Percentiles rank a stretch among this genome's conserved stretches.
These are phyloP conservation scores for Chaetomium fimeti DNA, from an alignment of 495 filamentous ascomycete genomes.

Conservation along the genomic window DNA sequence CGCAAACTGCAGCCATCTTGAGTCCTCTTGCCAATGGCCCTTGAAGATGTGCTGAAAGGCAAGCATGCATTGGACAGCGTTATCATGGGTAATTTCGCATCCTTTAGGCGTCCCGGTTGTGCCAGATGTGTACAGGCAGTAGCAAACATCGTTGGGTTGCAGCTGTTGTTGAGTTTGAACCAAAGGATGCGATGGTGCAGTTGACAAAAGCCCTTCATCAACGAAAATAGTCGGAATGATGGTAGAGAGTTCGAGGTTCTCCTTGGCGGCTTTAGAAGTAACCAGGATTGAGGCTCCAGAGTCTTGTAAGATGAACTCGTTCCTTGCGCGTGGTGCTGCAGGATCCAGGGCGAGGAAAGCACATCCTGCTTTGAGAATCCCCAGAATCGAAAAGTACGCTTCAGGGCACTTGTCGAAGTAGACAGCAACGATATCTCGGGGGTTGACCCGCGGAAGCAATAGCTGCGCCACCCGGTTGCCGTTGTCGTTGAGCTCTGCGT, in stretches of 20 bases:
- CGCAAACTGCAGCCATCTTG: constrained; percentile 82
- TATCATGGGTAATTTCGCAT: constrained; percentile 71
- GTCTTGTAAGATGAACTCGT: constrained; percentile 65
- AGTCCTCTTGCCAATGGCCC: constrained; percentile 64
- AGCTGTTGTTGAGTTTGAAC: constrained; percentile 26
- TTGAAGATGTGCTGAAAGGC: constrained; percentile 68
- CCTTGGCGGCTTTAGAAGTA: constrained; percentile 34
- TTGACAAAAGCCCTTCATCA: constrained; percentile 34
- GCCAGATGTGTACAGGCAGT: constrained; percentile 81
- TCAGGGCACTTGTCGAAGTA: constrained; percentile 81
- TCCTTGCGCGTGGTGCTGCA: constrained; percentile 58
- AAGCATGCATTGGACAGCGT: constrained; percentile 71
- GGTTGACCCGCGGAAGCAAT: constrained; percentile 40
- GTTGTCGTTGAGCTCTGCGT: constrained; percentile 57
- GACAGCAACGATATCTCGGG: constrained; percentile 63
- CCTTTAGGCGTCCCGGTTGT: constrained; percentile 80
- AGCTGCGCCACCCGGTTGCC: constrained; percentile 61
- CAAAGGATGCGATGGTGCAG: constrained; percentile 28
- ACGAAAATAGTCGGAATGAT: constrained; percentile 43
- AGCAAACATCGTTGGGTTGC: constrained; percentile 55
- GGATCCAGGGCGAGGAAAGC: constrained; percentile 76
- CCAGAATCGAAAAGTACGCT: constrained; percentile 74
- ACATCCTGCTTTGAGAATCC: constrained; percentile 78
- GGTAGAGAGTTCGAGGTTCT: constrained; percentile 33
- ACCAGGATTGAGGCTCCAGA: constrained; percentile 56